Base-by-base conservation (phyloP, 2,329 filamentous ascomycete species). In the Calycina herbarum region DNA sequence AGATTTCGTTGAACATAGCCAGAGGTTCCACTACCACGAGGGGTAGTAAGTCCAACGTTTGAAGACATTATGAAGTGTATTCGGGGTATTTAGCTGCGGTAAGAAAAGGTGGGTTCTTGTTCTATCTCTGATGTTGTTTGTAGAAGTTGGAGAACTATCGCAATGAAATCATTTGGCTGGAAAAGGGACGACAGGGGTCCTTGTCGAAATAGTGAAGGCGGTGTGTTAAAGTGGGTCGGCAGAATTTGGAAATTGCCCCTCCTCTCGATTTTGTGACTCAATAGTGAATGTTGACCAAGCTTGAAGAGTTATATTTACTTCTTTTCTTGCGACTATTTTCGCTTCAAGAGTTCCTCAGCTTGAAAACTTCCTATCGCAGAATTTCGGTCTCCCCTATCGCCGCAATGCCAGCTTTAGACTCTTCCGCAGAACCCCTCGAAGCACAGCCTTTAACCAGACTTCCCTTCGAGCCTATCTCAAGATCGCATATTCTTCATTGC, bases 1-100 rank as follows among this genome's bases (percentile, higher is more conserved):
- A 93, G 87, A 81, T 98, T 99, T 78, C 93, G 92, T 80, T 98
- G 94, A 64, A 99, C 94, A 78, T 98, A 98, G 76, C 95, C 95
- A 0, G 94, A 98, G 65, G 95, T 99, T 59, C 95, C 95, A 76
- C 92, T 96, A 72, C 95, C 95, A 75, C 95, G 90, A 2, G 95
- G 95, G 4, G 95, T 99, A 65, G 90, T 89, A 74, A 99, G 92
- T 65, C 95, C 96, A 75, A 99, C 95, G 81, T 99, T 99, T 71
- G 95, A 93, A 67, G 94, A 95, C 95, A 98, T 98, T 85, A 89
- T 90, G 73, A 10, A 86, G 10, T 17, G 17, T 5, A n/a, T 17
- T 8, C 6, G 17, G 2, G 17, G 4, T 5, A 20, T 45, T n/a
- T n/a, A n/a, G 2, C 7, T 20, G 42, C 42, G 15, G 17, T 7